Percentiles rank a stretch among this genome's conserved stretches.
phyloP scores from a whole-genome alignment of 2,329 filamentous ascomycete species.

The Atkinsonella texensis region DNA sequence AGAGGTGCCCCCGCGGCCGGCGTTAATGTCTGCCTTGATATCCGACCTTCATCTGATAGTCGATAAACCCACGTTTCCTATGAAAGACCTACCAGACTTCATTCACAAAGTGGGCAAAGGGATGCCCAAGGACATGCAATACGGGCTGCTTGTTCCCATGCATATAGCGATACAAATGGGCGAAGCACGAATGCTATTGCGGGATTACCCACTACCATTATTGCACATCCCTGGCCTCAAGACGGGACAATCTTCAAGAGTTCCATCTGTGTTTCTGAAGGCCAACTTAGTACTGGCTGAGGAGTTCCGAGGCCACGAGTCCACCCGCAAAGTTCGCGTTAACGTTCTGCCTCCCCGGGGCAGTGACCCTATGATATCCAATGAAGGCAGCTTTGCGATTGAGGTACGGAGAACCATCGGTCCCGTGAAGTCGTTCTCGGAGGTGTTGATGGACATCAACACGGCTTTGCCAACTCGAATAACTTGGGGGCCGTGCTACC shows the following conservation, averaged over 20 bases:
- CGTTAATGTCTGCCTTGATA: constrained; percentile 67
- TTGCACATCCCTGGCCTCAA: constrained; percentile 81
- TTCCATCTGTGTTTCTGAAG: constrained; percentile 72
- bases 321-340: constrained; percentile 67
- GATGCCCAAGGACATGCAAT: constrained; percentile 84
- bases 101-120: constrained; percentile 89
- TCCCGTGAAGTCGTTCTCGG: constrained; percentile 91
- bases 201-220: constrained; percentile 88
- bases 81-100: constrained; percentile 71
- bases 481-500: constrained; percentile 95
- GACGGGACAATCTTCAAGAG: constrained; percentile 62
- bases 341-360: constrained; percentile 65
- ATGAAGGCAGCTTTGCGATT: constrained; percentile 60
- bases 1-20: constrained; percentile 72
- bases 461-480: constrained; percentile 84
- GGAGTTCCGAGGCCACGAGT: constrained; percentile 73
- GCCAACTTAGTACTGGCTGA: constrained; percentile 94
- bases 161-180: constrained; percentile 81
- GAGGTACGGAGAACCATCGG: constrained; percentile 85
- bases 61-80: constrained; percentile 86
- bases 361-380: constrained; percentile 41
- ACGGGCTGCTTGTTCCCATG: constrained; percentile 81
- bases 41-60: constrained; percentile 75
- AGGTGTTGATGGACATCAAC: constrained; percentile 86
- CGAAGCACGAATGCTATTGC: constrained; percentile 72